These are phyloP conservation scores for Pycnococcus provasolii DNA, from an alignment of 139 green algal species.

Conservation along the genomic window DNA sequence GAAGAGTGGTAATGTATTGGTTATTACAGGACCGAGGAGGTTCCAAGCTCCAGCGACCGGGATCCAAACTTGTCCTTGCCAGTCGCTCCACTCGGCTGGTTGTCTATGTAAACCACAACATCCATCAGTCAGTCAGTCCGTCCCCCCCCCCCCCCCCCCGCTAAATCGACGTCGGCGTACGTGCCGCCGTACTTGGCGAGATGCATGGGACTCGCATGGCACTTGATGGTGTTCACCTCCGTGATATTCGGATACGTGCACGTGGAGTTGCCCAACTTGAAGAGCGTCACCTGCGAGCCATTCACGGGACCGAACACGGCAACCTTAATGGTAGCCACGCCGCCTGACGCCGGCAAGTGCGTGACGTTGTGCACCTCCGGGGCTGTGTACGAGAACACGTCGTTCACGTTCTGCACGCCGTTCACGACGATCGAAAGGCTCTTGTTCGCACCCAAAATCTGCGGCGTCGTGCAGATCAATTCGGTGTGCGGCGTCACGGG, in stretches of 20 bases:
- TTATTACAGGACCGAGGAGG: too few relatives aligned
- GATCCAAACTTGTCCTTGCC: too few relatives aligned
- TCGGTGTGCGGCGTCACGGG: slow-evolving; percentile 11
- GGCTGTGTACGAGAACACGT: slow-evolving; percentile 1
- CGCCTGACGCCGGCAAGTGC: slow-evolving; percentile 3
- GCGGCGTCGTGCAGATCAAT: slow-evolving; percentile 8
- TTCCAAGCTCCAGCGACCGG: too few relatives aligned
- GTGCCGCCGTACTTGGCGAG: too few relatives aligned
- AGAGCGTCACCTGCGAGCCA: not conserved
- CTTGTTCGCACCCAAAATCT: slow-evolving; percentile 5
- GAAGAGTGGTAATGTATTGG: too few relatives aligned
- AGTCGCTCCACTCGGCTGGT: not conserved
- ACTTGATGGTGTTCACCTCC: not conserved
- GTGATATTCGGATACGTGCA: slow-evolving; percentile 14
- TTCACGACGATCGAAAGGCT: slow-evolving; percentile 11
- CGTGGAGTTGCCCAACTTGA: slow-evolving; percentile 4
- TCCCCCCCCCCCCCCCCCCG: too few relatives aligned
- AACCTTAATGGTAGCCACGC: slow-evolving; percentile 11
- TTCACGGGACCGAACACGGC: slow-evolving; percentile 11
- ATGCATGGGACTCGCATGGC: too few relatives aligned
- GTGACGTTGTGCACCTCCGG: slow-evolving; percentile 10
- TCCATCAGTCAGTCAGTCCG: slow-evolving; percentile 10
- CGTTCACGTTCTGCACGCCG: slow-evolving; percentile 1
- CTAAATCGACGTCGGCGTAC: slow-evolving; percentile 3
- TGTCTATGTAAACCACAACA: not conserved